phyloP scores from a whole-genome alignment of 2,329 filamentous ascomycete genomes.

The Exophiala viscosa region DNA sequence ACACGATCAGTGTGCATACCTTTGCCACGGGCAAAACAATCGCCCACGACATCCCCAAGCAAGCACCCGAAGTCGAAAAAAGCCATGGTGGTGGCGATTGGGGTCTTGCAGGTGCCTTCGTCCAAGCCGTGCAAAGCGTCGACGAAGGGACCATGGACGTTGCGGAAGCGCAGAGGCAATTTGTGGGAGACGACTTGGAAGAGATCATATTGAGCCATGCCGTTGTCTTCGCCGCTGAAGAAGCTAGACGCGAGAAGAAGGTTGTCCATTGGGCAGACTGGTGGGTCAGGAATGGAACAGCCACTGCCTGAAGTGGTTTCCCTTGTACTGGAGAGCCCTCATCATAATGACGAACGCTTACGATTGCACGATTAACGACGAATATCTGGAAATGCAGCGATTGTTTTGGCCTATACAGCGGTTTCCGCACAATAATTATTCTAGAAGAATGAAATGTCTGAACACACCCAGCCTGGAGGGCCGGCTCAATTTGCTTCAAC shows the following conservation, averaged over 20 bases:
- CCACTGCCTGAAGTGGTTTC: slow-evolving; percentile 2
- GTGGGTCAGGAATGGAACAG: slow-evolving; percentile 48
- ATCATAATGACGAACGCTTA: neutral
- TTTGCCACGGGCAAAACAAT: slow-evolving; percentile 58
- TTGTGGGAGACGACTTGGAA: slow-evolving; percentile 78
- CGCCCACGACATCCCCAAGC: slow-evolving; percentile 57
- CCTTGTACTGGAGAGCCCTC: neutral
- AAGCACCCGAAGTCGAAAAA: slow-evolving; percentile 53
- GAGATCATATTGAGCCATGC: slow-evolving; percentile 88
- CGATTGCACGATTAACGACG: too few relatives aligned
- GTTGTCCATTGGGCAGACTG: slow-evolving; percentile 73
- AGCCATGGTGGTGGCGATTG: slow-evolving; percentile 73
- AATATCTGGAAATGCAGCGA: too few relatives aligned
- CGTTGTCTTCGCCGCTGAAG: slow-evolving; percentile 89
- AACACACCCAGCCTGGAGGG: neutral
- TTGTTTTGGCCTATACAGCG: too few relatives aligned
- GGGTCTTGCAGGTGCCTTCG: slow-evolving; percentile 76
- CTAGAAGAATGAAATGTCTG: neutral
- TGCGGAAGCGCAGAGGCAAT: slow-evolving; percentile 66
- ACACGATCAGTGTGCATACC: slow-evolving; percentile 69
- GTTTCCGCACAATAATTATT: neutral
- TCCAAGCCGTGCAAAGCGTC: slow-evolving; percentile 75
- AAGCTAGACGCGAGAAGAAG: slow-evolving; percentile 66
- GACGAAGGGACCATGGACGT: slow-evolving; percentile 66
- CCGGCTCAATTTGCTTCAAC: neutral